Conservation (phyloP, 768 basidiomycete genomes). For the Panaeolus cyanescens region DNA sequence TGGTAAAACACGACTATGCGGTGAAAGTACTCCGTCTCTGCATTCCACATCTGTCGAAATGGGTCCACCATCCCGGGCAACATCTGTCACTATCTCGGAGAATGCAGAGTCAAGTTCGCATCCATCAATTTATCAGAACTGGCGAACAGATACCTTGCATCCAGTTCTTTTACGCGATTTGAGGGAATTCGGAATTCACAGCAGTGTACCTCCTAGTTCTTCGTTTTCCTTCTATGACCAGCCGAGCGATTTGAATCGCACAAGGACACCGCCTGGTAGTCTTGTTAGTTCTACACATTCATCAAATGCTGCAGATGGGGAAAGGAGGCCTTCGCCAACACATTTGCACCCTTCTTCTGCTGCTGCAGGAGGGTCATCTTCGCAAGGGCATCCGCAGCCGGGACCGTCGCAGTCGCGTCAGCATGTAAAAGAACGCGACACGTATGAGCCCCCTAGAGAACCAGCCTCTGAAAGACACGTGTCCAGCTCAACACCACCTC, state of each 20-base stretch:
- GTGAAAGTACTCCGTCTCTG: slow-evolving; percentile 4
- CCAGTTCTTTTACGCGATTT: slow-evolving; percentile 58
- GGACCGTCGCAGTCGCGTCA: neutral
- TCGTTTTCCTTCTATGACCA: slow-evolving; percentile 16
- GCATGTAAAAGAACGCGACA: neutral
- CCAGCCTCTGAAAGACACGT: neutral
- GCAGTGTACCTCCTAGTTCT: slow-evolving; percentile 6
- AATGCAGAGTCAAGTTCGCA: slow-evolving; percentile 12
- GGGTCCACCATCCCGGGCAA: slow-evolving; percentile 19
- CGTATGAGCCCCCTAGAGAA: neutral
- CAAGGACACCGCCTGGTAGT: neutral
- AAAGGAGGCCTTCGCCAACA: neutral
- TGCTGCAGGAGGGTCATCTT: neutral
- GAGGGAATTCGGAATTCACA: slow-evolving; percentile 33
- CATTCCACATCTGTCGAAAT: slow-evolving; percentile 9
- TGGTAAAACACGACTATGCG: slow-evolving; percentile 44
- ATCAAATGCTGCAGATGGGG: neutral
- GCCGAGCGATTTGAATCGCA: slow-evolving; percentile 8
- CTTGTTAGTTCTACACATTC: neutral
- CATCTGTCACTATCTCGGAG: slow-evolving; percentile 24
- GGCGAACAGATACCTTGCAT: slow-evolving; percentile 34
- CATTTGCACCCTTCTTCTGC: neutral
- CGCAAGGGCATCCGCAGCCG: neutral
- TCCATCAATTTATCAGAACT: slow-evolving; percentile 2
- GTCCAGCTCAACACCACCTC: neutral